Percentiles rank a stretch among this genome's conserved stretches.
phyloP scores from a whole-genome alignment of 2,329 filamentous ascomycete species.

The Elsinoe australis region DNA sequence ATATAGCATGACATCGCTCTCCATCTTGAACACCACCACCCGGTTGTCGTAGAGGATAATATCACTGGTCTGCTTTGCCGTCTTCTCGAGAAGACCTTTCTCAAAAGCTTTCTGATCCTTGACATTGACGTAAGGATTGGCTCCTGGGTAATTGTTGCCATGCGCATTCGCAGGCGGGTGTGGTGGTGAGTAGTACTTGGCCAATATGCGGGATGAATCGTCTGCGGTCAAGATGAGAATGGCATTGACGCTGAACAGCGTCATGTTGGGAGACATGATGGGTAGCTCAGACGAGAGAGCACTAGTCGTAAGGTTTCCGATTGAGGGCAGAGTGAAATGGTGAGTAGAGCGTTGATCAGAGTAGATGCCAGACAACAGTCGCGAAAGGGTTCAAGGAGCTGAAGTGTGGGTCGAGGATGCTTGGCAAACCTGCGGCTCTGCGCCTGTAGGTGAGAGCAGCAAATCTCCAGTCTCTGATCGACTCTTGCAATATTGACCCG shows the following conservation, averaged over 20 bases:
- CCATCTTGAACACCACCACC: conserved; percentile 94
- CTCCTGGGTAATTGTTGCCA: conserved; percentile 53
- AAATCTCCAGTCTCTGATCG: no score
- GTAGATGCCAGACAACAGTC: conserved; percentile 10
- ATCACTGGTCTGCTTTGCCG: conserved; percentile 87
- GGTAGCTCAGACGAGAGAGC: not conserved
- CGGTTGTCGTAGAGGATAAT: conserved; percentile 97
- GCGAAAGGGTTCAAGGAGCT: conserved; percentile 9
- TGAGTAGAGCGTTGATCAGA: not conserved
- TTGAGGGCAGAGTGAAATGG: no score
- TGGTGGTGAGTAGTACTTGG: conserved; percentile 80
- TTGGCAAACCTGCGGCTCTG: conserved; percentile 11
- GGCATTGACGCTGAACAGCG: conserved; percentile 48
- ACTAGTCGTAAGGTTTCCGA: not conserved
- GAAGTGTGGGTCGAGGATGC: not conserved
- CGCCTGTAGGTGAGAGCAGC: not conserved
- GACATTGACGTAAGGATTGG: conserved; percentile 74
- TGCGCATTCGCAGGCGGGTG: conserved; percentile 55
- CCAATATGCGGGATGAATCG: conserved; percentile 83
- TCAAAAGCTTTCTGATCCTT: conserved; percentile 97
- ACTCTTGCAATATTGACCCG: not conserved
- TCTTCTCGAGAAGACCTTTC: conserved; percentile 92
- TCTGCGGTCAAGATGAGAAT: conserved; percentile 56
- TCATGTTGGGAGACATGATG: conserved; percentile 46
- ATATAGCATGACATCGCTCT: conserved; percentile 94